Evolutionary conservation across 257 asterid species (phyloP), one percentile per base, ranked within the genome.

Genomic region (Solanum etuberosum): DNA sequence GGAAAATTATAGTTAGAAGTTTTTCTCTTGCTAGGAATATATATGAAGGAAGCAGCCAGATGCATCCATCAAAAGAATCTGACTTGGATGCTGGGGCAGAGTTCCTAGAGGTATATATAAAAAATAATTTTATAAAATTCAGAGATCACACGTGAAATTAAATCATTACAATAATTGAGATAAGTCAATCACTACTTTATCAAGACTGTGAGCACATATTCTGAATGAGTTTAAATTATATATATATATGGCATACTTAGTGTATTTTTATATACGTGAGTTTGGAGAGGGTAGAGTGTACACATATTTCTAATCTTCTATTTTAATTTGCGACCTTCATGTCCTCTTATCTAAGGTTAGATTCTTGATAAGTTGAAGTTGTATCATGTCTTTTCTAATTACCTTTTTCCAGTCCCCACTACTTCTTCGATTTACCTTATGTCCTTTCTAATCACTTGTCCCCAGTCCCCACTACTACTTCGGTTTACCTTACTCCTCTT

Each of bases 11-110:
- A 16, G 85, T 91, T 12, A 51, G 70, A 73, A 91, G 93, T 78
- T 92, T 90, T 77, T 90, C 92, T 11, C 59, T 92, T 43, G 94
- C 93, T 18, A 89, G 90, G 70, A 88, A 86, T 65, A 73, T 92
- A 72, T 91, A 89, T 21, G 82, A 83, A 18, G 82, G 85, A 42
- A 88, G 90, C 48, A 40, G 67, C 54, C 86, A 59, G 11, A 86
- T 70, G 54, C 46, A 63, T 81, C 83, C 76, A 84, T 82, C 87
- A 1, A 87, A 87, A 71, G 85, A 90, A 73, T 84, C 89, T 73
- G 92, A 88, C 40, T 86, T 88, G 31, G 82, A 88, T 78, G 80
- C 88, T 29, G 92, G 92, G 25, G 92, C 92, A 16, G 86, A 90
- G 78, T 90, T 90, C 54, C 90, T 90, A 23, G 92, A 90, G 92